These are phyloP conservation scores for Epichloe coenophiala DNA, from an alignment of 2,329 filamentous ascomycete genomes.

Conservation along the genomic window DNA sequence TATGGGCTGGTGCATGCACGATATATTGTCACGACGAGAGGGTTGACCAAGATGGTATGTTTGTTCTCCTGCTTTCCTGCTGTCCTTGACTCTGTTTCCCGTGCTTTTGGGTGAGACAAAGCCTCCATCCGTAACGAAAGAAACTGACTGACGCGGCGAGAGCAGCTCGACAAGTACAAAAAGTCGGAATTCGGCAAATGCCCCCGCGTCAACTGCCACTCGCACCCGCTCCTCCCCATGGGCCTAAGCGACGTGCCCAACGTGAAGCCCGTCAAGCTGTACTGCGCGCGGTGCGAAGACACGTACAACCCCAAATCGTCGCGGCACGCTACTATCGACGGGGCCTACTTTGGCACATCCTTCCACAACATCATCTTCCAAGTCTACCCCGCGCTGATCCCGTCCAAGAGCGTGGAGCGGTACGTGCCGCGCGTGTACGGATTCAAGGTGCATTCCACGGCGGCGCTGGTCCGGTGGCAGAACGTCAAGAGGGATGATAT, in stretches of 20 bases:
- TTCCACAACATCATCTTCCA: slow-evolving; percentile 99
- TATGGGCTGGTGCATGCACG: slow-evolving; percentile 93
- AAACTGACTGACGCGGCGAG: not conserved
- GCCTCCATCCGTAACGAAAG: not conserved
- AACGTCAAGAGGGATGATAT: slow-evolving; percentile 67
- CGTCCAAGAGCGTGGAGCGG: slow-evolving; percentile 69
- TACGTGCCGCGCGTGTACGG: slow-evolving; percentile 89
- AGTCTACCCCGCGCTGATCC: slow-evolving; percentile 84
- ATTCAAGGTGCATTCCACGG: slow-evolving; percentile 86
- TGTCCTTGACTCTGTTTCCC: not conserved
- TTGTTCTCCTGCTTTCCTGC: not conserved
- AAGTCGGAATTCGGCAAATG: slow-evolving; percentile 97
- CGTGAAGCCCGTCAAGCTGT: slow-evolving; percentile 85
- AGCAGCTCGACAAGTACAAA: slow-evolving; percentile 93
- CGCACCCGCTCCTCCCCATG: slow-evolving; percentile 87
- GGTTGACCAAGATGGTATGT: slow-evolving; percentile 86
- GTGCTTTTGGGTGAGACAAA: not conserved
- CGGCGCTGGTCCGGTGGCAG: slow-evolving; percentile 86
- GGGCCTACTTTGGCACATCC: slow-evolving; percentile 93
- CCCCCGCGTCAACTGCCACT: slow-evolving; percentile 87
- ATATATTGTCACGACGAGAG: slow-evolving; percentile 92
- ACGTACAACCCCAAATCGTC: slow-evolving; percentile 98
- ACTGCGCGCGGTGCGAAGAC: slow-evolving; percentile 94
- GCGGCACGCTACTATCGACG: slow-evolving; percentile 87
- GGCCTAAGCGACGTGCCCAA: slow-evolving; percentile 83